Conservation (phyloP, 2,329 filamentous ascomycete species). For the Hymenoscyphus repandus region DNA sequence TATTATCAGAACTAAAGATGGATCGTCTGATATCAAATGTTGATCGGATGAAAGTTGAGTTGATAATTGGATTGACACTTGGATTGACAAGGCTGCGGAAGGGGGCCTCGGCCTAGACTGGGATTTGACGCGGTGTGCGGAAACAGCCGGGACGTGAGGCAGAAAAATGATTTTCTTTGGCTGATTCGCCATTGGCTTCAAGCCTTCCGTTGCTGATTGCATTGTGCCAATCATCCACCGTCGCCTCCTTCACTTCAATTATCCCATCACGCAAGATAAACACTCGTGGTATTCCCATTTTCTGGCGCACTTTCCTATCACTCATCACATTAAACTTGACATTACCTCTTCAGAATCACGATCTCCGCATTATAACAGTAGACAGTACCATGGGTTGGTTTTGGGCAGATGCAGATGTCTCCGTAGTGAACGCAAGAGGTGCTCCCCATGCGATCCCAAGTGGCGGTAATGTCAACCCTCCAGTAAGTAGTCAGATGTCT, state of each 20-base stretch:
- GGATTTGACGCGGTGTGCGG: slow-evolving; percentile 1
- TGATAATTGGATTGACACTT: no score
- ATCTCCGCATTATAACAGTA: background rate
- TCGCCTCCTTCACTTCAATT: background rate
- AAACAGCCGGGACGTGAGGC: background rate
- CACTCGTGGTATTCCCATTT: background rate
- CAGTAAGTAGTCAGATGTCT: slow-evolving; percentile 18
- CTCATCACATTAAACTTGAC: background rate
- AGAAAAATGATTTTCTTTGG: slow-evolving; percentile 7
- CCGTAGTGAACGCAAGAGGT: slow-evolving; percentile 19
- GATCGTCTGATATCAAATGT: no score
- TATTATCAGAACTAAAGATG: no score
- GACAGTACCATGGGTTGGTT: slow-evolving; percentile 29
- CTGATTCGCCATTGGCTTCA: background rate
- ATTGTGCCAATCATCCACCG: background rate
- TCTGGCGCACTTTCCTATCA: background rate
- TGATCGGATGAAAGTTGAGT: no score
- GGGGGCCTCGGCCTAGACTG: no score
- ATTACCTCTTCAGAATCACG: background rate
- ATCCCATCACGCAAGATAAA: background rate
- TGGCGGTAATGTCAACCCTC: slow-evolving; percentile 20
- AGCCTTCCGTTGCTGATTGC: background rate
- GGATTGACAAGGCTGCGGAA: background rate
- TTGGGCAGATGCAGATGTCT: slow-evolving; percentile 27
- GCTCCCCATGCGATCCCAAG: slow-evolving; percentile 22